Evolutionary conservation across 2,329 filamentous ascomycete genomes (phyloP).

Genomic region (Sporothrix protearum): DNA sequence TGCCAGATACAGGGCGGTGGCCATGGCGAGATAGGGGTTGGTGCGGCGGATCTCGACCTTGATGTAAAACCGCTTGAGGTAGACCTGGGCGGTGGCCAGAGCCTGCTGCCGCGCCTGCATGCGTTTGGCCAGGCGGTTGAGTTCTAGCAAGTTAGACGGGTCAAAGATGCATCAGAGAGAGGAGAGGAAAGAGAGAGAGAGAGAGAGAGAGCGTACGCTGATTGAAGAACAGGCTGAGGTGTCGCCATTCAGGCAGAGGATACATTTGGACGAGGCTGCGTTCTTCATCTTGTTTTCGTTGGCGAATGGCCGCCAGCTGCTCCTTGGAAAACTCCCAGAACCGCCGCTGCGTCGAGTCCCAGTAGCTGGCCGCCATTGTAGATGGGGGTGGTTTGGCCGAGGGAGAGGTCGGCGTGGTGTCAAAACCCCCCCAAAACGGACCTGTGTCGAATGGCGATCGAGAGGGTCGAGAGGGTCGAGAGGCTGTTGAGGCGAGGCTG

Average conservation of each 20-base stretch:
- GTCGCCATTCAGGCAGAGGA: constrained; percentile 74
- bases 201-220: constrained; percentile 58
- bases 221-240: constrained; percentile 88
- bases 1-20: constrained; percentile 91
- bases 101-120: constrained; percentile 85
- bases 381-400: neutral
- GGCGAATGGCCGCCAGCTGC: constrained; percentile 70
- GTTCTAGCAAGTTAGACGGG: constrained; percentile 49
- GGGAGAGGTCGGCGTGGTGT: neutral
- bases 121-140: constrained; percentile 78
- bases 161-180: neutral
- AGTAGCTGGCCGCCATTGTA: constrained; percentile 89
- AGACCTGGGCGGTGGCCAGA: constrained; percentile 89
- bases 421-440: too few relatives aligned
- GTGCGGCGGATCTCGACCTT: constrained; percentile 87
- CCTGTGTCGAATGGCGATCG: neutral
- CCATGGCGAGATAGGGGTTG: constrained; percentile 87
- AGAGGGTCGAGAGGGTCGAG: neutral
- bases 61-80: constrained; percentile 89
- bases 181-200: neutral
- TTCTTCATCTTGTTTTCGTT: constrained; percentile 73
- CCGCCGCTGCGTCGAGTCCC: constrained; percentile 86
- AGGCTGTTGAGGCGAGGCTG: neutral
- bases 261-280: constrained; percentile 71
- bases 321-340: constrained; percentile 89